Conservation (phyloP, 2,329 filamentous ascomycete genomes). For the Sphaerostilbella broomeana region DNA sequence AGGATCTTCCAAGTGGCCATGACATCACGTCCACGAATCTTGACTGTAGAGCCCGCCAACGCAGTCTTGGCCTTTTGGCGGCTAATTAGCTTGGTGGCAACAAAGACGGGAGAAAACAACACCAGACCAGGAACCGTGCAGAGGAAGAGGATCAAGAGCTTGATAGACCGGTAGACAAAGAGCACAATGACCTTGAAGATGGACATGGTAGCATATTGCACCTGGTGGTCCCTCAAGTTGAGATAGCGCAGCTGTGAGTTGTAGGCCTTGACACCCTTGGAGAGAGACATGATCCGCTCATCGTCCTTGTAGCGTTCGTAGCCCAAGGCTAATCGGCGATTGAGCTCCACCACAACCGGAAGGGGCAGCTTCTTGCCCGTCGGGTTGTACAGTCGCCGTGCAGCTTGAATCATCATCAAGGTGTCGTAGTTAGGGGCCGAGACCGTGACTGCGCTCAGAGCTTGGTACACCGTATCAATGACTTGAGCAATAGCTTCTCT, state of each 20-base stretch:
- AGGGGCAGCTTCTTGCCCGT: conserved; percentile 90
- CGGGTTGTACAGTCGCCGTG: conserved; percentile 85
- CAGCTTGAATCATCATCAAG: conserved; percentile 92
- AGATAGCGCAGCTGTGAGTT: conserved; percentile 81
- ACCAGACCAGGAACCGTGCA: conserved; percentile 80
- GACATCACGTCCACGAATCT: conserved; percentile 80
- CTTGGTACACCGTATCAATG: conserved; percentile 79
- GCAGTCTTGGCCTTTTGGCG: conserved; percentile 76
- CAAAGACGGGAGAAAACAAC: conserved; percentile 83
- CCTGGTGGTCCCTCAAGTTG: conserved; percentile 87
- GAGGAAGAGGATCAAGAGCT: conserved; percentile 68
- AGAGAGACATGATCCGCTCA: conserved; percentile 69
- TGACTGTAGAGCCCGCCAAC: conserved; percentile 78
- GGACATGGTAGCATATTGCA: conserved; percentile 83
- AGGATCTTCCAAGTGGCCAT: conserved; percentile 93
- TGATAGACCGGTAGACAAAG: conserved; percentile 71
- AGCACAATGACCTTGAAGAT: conserved; percentile 67
- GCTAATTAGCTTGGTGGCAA: conserved; percentile 76
- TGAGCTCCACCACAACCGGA: conserved; percentile 88
- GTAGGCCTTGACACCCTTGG: conserved; percentile 72
- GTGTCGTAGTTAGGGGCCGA: conserved; percentile 93
- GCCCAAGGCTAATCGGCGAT: conserved; percentile 81
- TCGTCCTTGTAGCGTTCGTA: conserved; percentile 93
- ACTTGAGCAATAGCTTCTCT: conserved; percentile 81
- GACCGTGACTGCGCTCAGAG: conserved; percentile 81